Conservation (phyloP, 2,329 filamentous ascomycete species). For the Cercospora zeae-maydis region DNA sequence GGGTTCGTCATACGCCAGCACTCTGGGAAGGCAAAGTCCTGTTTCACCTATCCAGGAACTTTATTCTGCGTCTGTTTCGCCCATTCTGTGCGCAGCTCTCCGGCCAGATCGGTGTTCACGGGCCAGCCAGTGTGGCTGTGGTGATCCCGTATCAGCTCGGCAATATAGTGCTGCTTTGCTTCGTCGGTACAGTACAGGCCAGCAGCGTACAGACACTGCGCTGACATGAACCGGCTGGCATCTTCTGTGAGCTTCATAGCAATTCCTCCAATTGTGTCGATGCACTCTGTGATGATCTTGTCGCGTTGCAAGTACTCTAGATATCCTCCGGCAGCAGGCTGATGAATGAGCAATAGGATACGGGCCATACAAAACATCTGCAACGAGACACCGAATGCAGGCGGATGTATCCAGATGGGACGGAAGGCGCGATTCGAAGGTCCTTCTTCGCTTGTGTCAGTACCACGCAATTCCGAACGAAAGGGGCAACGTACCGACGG, state of each 20-base stretch:
- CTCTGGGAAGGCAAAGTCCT: background rate
- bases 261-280: slow-evolving; percentile 51
- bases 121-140: slow-evolving; percentile 44
- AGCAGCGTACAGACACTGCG: slow-evolving; percentile 44
- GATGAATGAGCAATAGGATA: slow-evolving; percentile 53
- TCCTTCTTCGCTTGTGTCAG: slow-evolving; percentile 18
- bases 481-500: slow-evolving; percentile 19
- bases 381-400: slow-evolving; percentile 46
- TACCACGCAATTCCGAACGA: background rate
- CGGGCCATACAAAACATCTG: slow-evolving; percentile 54
- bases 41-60: background rate
- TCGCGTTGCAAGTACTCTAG: slow-evolving; percentile 48
- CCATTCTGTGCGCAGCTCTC: slow-evolving; percentile 29
- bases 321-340: slow-evolving; percentile 50
- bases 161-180: slow-evolving; percentile 38
- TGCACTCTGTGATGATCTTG: slow-evolving; percentile 46
- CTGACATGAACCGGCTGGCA: slow-evolving; percentile 44
- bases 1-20: background rate
- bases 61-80: slow-evolving; percentile 17
- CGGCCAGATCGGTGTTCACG: slow-evolving; percentile 31
- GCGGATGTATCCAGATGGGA: slow-evolving; percentile 53
- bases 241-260: slow-evolving; percentile 45
- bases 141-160: slow-evolving; percentile 40
- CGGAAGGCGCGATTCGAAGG: slow-evolving; percentile 47
- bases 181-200: slow-evolving; percentile 43